Conservation (phyloP, 768 basidiomycete genomes). For the Peribolospora baueri region DNA sequence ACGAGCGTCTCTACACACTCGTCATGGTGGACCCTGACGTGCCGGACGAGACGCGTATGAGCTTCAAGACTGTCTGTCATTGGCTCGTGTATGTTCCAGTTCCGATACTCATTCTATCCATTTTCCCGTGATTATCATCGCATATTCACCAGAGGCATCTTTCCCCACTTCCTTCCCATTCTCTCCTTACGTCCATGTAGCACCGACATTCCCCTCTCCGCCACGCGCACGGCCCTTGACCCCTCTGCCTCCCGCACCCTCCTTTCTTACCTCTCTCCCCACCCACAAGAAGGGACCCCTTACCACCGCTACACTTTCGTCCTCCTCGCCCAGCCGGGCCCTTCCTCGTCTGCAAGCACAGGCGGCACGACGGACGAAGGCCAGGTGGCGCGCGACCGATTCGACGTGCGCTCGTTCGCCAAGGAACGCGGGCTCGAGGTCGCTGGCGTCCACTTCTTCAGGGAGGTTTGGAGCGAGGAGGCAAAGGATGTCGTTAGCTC, state of each 20-base stretch:
- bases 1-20: conserved; percentile 60
- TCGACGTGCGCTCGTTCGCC: conserved; percentile 43
- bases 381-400: conserved; percentile 15
- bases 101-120: no score
- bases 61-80: conserved; percentile 53
- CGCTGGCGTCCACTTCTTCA: conserved; percentile 62
- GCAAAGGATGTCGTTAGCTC: conserved; percentile 20
- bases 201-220: conserved; percentile 55
- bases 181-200: conserved; percentile 20
- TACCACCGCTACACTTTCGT: conserved; percentile 74
- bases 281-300: conserved; percentile 65
- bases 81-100: conserved; percentile 46
- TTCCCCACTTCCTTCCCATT: conserved; percentile 7
- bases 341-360: no score
- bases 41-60: conserved; percentile 40
- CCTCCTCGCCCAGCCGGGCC: conserved; percentile 41
- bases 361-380: neutral
- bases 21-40: conserved; percentile 75
- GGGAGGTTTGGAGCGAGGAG: conserved; percentile 42
- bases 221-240: conserved; percentile 8
- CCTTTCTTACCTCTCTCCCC: conserved; percentile 55
- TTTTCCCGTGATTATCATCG: neutral
- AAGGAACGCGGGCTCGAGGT: conserved; percentile 29
- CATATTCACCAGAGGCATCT: conserved; percentile 1
- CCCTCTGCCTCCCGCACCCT: conserved; percentile 11